These are phyloP conservation scores for Eutrema heterophyllum DNA, from an alignment of 345 rosid species.

Conservation along the genomic window DNA sequence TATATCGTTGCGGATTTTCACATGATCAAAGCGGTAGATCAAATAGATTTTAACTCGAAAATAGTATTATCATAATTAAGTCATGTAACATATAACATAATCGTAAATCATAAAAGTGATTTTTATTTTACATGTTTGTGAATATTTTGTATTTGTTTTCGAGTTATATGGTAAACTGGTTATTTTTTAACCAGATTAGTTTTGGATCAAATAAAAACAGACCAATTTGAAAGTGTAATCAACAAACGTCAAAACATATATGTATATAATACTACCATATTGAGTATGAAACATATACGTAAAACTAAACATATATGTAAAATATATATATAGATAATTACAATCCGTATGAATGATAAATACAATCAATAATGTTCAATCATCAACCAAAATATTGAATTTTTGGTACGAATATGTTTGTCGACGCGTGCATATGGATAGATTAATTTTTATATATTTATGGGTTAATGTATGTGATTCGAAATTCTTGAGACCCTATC, in stretches of 20 bases:
- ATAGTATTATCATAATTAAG: neutral
- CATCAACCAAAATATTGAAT: neutral
- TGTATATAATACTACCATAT: neutral
- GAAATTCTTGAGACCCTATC: slow-evolving; percentile 7
- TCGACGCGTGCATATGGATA: neutral
- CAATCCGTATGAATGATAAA: neutral
- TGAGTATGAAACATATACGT: no score
- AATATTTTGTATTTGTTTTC: neutral
- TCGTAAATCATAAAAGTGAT: no score
- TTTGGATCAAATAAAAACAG: neutral
- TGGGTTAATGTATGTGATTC: neutral
- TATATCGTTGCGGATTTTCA: neutral
- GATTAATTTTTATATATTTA: neutral
- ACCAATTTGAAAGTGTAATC: neutral
- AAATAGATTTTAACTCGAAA: neutral
- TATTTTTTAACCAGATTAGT: neutral
- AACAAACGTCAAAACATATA: neutral
- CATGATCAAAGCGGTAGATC: neutral
- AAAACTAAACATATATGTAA: no score
- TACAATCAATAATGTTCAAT: neutral
- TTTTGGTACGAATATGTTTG: slow-evolving; percentile 9
- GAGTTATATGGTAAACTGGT: neutral
- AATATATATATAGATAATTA: neutral
- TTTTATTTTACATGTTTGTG: neutral
- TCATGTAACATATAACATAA: no score